These are phyloP conservation scores for Ustilago sp. DNA, from an alignment of 1,284 basidiomycete species.

Conservation along the genomic window DNA sequence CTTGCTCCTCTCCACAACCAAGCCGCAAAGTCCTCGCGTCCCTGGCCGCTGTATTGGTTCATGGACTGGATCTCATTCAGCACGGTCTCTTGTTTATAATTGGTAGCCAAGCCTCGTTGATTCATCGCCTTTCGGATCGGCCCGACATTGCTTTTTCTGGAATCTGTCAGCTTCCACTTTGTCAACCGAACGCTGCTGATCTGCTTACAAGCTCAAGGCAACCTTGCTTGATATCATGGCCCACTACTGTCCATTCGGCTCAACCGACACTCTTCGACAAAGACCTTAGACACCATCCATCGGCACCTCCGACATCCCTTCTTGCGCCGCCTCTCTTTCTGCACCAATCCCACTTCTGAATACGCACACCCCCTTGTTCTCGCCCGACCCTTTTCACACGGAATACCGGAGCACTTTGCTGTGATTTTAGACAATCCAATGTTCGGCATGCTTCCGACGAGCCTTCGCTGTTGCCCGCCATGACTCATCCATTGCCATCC, in stretches of 20 bases:
- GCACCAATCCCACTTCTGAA: not conserved
- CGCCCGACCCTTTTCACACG: too few relatives aligned
- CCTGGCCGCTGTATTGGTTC: not conserved
- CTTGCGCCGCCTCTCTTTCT: constrained; percentile 1
- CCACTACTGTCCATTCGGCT: not conserved
- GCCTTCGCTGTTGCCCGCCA: constrained; percentile 14
- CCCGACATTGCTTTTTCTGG: too few relatives aligned
- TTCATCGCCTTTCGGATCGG: too few relatives aligned
- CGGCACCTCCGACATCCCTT: not conserved
- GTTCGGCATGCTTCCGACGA: constrained; percentile 29
- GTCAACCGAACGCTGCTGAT: too few relatives aligned
- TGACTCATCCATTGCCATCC: constrained; percentile 25
- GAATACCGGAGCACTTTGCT: not conserved
- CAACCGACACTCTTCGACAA: not conserved
- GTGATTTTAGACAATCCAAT: not conserved
- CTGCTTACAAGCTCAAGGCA: too few relatives aligned
- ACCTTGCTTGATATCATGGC: too few relatives aligned
- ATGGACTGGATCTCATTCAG: not conserved
- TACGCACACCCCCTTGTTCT: too few relatives aligned
- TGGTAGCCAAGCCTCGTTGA: too few relatives aligned
- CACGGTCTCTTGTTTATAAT: not conserved
- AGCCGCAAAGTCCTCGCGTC: not conserved
- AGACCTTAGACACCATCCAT: not conserved
- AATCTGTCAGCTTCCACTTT: too few relatives aligned
- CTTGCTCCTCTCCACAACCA: not conserved